Evolutionary conservation across 306 rosid species (phyloP), one percentile per base, ranked within the genome.

Genomic region (Cicer arietinum): DNA sequence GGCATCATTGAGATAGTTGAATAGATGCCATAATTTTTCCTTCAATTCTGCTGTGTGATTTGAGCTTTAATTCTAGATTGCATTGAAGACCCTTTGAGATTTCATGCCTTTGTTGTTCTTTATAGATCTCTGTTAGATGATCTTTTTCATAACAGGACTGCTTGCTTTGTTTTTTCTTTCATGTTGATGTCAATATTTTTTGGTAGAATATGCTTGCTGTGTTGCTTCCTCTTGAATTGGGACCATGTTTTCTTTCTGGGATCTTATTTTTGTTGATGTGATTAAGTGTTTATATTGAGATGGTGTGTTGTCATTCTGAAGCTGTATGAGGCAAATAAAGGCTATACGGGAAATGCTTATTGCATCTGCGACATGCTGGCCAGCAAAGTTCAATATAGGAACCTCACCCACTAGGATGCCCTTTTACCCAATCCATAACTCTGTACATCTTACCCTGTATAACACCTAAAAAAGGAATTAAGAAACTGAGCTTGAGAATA

Each of bases 31-130:
- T 62, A 10, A 39, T 48, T 39, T 14, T 37, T 12, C 44, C 6
- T 66, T 54, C 11, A 20, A 39, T 13, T 14, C 1, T 13, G 10
- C 42, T 45, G 13, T 65, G 3, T 71, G 56, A 11, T 42, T 74
- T 48, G 53, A 20, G 62, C 40, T 62, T 11, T 40, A 79, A n/a
- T 70, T 79, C 58, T 63, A 69, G 69, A 75, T 79, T 69, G 14
- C 41, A 69, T 56, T 57, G 37, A 41, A 25, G 8, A 69, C 75
- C 78, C 67, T 75, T 74, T 77, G 65, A n/a, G 75, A 64, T 76
- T 52, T 30, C 37, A 42, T 54, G 70, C 58, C 37, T 25, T 68
- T 14, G 25, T 45, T 25, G 51, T 7, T 66, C 54, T 46, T 65
- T 14, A 11, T 14, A 44, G 67, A 20, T 56, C n/a, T 72, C 47